Conservation (phyloP, 805 yeast species). For the Candida endomychidarum region DNA sequence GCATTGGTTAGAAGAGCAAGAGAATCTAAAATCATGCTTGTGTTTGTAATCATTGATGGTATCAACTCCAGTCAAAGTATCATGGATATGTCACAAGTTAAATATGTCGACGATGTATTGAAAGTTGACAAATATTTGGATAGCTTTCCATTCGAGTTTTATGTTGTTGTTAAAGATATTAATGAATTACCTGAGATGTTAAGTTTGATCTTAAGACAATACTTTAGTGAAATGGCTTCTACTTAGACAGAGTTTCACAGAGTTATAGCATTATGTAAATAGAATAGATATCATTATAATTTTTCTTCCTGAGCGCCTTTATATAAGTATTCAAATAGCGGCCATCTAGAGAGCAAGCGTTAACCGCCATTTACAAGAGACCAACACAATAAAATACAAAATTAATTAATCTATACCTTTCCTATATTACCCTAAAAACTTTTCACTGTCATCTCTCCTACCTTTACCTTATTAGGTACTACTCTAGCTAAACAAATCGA, state of each 20-base stretch:
- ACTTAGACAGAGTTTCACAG: slow-evolving; percentile 3
- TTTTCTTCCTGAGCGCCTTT: too few species aligned
- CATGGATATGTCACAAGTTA: slow-evolving; percentile 92
- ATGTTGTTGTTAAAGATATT: slow-evolving; percentile 88
- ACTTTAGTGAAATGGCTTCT: slow-evolving; percentile 66
- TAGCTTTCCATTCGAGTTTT: slow-evolving; percentile 94
- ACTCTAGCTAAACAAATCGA: slow-evolving; percentile 51
- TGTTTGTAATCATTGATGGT: slow-evolving; percentile 92
- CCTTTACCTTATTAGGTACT: slow-evolving; percentile 12
- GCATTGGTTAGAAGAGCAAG: slow-evolving; percentile 87
- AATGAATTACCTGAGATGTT: slow-evolving; percentile 90
- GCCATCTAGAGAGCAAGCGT: too few species aligned
- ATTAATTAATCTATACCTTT: too few species aligned
- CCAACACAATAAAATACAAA: too few species aligned
- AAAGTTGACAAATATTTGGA: slow-evolving; percentile 85
- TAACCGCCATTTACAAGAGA: too few species aligned
- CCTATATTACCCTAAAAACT: slow-evolving; percentile 1
- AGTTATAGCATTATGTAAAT: neutral
- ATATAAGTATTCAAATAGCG: too few species aligned
- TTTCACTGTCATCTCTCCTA: neutral
- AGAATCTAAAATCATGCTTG: slow-evolving; percentile 90
- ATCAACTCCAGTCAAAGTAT: slow-evolving; percentile 81
- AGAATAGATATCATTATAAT: too few species aligned
- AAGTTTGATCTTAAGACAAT: slow-evolving; percentile 85
- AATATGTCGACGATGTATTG: slow-evolving; percentile 70